These are phyloP conservation scores for Primulina eburnea DNA, from an alignment of 257 asterid genomes.

Conservation along the genomic window DNA sequence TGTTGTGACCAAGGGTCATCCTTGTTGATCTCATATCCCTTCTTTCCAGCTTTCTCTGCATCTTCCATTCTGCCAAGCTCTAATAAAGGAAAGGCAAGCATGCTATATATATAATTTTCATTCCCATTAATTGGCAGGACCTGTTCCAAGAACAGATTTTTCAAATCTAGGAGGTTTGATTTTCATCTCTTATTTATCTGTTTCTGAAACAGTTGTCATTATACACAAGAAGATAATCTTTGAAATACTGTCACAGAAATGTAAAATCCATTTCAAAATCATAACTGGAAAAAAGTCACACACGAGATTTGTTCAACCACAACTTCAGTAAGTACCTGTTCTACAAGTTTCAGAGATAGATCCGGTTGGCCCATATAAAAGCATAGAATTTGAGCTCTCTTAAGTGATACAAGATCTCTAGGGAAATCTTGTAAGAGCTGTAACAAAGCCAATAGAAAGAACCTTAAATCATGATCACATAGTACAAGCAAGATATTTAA, in stretches of 20 bases:
- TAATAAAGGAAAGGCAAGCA: conserved; percentile 84
- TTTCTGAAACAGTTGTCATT: neutral
- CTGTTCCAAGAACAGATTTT: conserved; percentile 30
- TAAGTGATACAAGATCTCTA: conserved; percentile 72
- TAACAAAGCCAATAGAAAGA: conserved; percentile 18
- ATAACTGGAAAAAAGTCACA: neutral
- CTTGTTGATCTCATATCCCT: conserved; percentile 65
- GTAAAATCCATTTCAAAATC: neutral
- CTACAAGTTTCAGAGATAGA: conserved; percentile 66
- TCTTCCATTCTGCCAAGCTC: conserved; percentile 82
- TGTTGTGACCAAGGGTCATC: conserved; percentile 94
- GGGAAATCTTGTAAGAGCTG: conserved; percentile 81
- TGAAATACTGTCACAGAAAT: conserved; percentile 13
- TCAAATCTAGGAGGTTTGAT: neutral
- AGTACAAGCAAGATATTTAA: no score
- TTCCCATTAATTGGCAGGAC: conserved; percentile 60
- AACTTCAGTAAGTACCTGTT: conserved; percentile 50
- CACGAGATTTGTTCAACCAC: neutral
- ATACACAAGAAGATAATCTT: neutral
- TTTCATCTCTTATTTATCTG: neutral
- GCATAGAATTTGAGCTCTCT: conserved; percentile 82
- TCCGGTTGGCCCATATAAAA: conserved; percentile 86
- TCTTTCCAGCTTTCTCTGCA: conserved; percentile 73
- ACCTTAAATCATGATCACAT: neutral
- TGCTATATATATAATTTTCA: conserved; percentile 70